Base-by-base conservation (phyloP, 2,329 filamentous ascomycete genomes). In the Hypoxylon sp. region DNA sequence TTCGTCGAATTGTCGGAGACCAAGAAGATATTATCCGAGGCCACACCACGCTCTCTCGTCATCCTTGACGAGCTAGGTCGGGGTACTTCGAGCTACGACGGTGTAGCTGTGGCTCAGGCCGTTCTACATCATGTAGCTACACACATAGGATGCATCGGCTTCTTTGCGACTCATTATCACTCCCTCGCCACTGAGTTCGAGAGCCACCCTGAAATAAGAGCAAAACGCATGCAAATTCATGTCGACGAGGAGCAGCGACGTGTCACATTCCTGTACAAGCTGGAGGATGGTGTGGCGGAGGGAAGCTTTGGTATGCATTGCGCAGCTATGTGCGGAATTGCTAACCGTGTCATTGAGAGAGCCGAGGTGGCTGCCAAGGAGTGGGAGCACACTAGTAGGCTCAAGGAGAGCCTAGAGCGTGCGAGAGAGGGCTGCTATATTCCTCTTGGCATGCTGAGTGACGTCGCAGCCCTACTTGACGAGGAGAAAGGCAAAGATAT, bases 221-320 rank as follows among this genome's bases (percentile, higher is more conserved):
- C 94, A 3, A 91, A 92, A 74, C 88, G 96, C 12, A 99, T 99
- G 96, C 91, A 93, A 68, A 98, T 99, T 63, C 88, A 94, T 62
- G 96, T 99, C 1, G 95, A 99, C 69, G 92, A 96, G 3, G 87
- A 85, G 48, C 87, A 93, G 62, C 87, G 93, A 23, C 89, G 90
- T n/a, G 90, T 99, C n/a, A 97, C 95, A 0, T 99, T 99, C 81
- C 78, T 99, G 59, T 99, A 99, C 82, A 94, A 93, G 74, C 87
- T 99, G 0, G 96, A 98, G 79, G 88, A 93, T 12, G 96, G 96
- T 1, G 93, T 98, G 8, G 96, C 96, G 0, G 94, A 98, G 78
- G 96, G 96, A 14, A 97, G 93, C 75, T 99, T 98, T 75, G 96
- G 96, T 73, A 99, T 99, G 96, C 96, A 99, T 78, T 99, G 96